Base-by-base conservation (phyloP, 352 stramenopile species). In the Phytophthora europaea region DNA sequence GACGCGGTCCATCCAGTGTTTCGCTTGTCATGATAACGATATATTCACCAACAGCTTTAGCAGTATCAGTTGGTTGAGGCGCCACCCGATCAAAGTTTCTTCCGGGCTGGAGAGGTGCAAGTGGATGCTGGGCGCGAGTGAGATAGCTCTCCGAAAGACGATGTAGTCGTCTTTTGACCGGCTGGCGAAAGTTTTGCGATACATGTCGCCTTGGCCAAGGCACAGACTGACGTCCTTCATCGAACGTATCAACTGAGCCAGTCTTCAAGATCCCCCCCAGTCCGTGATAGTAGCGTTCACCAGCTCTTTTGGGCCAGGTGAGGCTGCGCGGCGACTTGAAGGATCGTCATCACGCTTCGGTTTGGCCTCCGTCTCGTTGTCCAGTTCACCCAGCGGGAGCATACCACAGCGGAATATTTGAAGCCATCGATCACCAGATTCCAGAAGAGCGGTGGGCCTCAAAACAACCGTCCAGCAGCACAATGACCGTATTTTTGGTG, bases 1-100 rank as follows among this genome's bases (percentile, higher is more conserved):
- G 80, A 20, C 75, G 79, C 12, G 81, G 84, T 18, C 82, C 84
- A 20, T 91, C 84, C 2, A 87, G 67, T 4, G 81, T 89, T 38
- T 85, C 67, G 0, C 50, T 47, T 6, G 79, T 58, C 65, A 88
- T 79, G 43, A 82, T 31, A 7, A 40, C 65, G 12, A n/a, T n/a
- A 82, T 63, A 48, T 88, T 80, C 4, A 81, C 20, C 12, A 84
- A 34, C 9, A 81, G 31, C 0, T 83, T 22, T 6, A 84, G 8
- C 51, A 81, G 62, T 40, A 83, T 34, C 22, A 65, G 16, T 16
- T 78, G 72, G 36, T 84, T 79, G 1, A 85, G 18, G 4, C 65
- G 18, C 76, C 81, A 81, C 5, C 81, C 78, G 26, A 80, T 12
- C 26, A 45, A 54, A 5, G 81, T 80, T 31, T 85, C 68, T 55